Base-by-base conservation (phyloP, 768 basidiomycete genomes). In the Xerocomellus intermedius region DNA sequence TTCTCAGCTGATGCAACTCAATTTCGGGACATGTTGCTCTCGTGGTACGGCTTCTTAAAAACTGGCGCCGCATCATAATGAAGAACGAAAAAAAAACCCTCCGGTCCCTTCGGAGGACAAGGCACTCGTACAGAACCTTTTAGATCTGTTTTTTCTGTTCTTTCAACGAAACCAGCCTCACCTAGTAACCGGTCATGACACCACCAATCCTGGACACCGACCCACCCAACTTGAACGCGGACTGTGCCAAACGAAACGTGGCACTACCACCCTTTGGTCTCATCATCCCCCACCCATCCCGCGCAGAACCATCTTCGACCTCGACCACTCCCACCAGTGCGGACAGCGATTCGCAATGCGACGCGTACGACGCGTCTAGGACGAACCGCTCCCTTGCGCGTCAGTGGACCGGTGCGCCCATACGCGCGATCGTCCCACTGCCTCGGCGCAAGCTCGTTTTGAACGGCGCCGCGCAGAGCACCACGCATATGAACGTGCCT, bases 361-460 rank as follows among this genome's bases (percentile, higher is more conserved):
- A 59, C 39, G 50, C 30, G 37, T 39, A 35, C 32, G 50, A 61
- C 42, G 38, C 38, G 37, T 12, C 48, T 4, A 9, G 14, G 2
- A n/a, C 17, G 8, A 36, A 45, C 16, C 39, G 3, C 32, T 19
- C 12, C 16, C n/a, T 28, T 17, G 22, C 26, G 2, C 41, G 51
- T 19, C 54, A 22, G 14, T 63, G 66, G 66, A 52, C 61, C 2
- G 66, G 66, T 6, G 14, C 42, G 8, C 66, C 66, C 19, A 56
- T 68, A 28, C 66, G 66, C 45, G 66, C 66, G 19, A 57, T 63
- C 56, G 28, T 56, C 0, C 64, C 66, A 0, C 64, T 67, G 0
- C 66, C 66, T 1, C 63, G 54, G 1, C 64, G 64, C 36, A 50
- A 16, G 10, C 55, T 28, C 49, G 19, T 24, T 9, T 9, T 2